Evolutionary conservation across 2,329 filamentous ascomycete species (phyloP).

Genomic region (Pseudocercospora eumusae): DNA sequence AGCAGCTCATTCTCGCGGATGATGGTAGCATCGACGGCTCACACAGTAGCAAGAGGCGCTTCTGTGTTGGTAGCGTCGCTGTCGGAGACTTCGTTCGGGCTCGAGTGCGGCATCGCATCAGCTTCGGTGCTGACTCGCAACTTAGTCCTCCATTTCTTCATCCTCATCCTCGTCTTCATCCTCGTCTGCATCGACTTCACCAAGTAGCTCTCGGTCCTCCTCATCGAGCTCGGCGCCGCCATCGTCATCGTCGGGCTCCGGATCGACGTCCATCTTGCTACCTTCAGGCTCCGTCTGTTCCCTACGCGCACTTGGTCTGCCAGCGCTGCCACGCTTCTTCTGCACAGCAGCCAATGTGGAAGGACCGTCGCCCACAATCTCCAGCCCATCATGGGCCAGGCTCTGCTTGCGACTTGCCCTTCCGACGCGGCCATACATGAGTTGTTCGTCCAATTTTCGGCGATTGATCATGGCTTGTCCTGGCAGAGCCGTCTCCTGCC

Average conservation of each 20-base stretch:
- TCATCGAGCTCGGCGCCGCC: slow-evolving; percentile 40
- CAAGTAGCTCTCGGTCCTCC: slow-evolving; percentile 43
- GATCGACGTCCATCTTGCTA: slow-evolving; percentile 29
- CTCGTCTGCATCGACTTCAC: slow-evolving; percentile 42
- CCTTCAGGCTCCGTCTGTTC: slow-evolving; percentile 4
- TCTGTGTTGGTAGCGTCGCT: not conserved
- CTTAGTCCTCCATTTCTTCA: slow-evolving; percentile 32
- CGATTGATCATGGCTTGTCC: slow-evolving; percentile 35
- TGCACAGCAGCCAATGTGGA: slow-evolving; percentile 24
- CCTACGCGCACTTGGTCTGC: slow-evolving; percentile 20
- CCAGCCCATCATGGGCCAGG: slow-evolving; percentile 24
- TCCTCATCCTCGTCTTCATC: slow-evolving; percentile 43
- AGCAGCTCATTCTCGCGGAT: slow-evolving; percentile 8
- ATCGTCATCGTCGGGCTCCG: slow-evolving; percentile 32
- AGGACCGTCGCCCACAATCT: slow-evolving; percentile 22
- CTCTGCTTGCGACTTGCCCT: slow-evolving; percentile 24
- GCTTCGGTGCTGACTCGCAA: not conserved
- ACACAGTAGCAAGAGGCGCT: not conserved
- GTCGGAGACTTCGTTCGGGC: slow-evolving; percentile 5
- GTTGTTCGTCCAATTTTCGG: slow-evolving; percentile 25
- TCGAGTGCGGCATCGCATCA: not conserved
- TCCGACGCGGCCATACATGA: slow-evolving; percentile 2
- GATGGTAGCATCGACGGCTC: slow-evolving; percentile 4
- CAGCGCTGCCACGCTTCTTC: slow-evolving; percentile 17
- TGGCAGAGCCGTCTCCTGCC: slow-evolving; percentile 54